phyloP scores from a whole-genome alignment of 225 moss, liverwort and hornwort genomes.

The Anthoceros angustus region DNA sequence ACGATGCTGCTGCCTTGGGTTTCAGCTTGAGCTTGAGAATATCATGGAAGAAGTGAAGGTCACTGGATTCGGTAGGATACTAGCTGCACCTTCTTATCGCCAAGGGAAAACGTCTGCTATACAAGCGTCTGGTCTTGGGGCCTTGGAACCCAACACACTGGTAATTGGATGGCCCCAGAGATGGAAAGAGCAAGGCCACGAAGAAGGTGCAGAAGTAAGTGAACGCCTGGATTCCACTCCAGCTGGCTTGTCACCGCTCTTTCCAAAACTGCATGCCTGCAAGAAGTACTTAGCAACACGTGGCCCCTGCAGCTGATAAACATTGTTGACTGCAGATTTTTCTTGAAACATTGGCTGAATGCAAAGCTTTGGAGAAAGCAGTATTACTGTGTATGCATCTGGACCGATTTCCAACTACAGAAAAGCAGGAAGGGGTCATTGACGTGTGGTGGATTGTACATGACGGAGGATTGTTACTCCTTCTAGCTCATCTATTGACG shows the following conservation, averaged over 20 bases:
- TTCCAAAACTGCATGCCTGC: not conserved
- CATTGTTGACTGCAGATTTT: conserved; percentile 26
- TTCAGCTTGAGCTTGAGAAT: conserved; percentile 78
- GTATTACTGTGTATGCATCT: conserved; percentile 82
- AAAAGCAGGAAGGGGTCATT: conserved; percentile 74
- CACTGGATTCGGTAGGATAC: conserved; percentile 56
- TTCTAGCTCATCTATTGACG: conserved; percentile 77
- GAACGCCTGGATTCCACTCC: not conserved
- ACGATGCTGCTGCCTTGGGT: not conserved
- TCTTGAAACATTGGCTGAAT: conserved; percentile 71
- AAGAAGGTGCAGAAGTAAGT: conserved; percentile 53
- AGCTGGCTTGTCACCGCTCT: not conserved
- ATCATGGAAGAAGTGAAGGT: conserved; percentile 63
- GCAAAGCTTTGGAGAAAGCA: conserved; percentile 78
- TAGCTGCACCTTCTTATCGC: conserved; percentile 66
- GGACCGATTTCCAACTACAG: conserved; percentile 57
- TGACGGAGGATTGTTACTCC: conserved; percentile 83
- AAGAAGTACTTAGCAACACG: not conserved
- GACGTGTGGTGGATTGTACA: conserved; percentile 99
- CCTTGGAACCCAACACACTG: conserved; percentile 90
- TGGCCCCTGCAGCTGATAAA: not conserved
- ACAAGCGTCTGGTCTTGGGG: conserved; percentile 85
- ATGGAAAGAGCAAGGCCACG: conserved; percentile 58
- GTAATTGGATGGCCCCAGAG: conserved; percentile 82
- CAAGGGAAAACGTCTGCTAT: conserved; percentile 90